phyloP scores from a whole-genome alignment of 2,329 filamentous ascomycete genomes.

The Akanthomyces dipterigenus region DNA sequence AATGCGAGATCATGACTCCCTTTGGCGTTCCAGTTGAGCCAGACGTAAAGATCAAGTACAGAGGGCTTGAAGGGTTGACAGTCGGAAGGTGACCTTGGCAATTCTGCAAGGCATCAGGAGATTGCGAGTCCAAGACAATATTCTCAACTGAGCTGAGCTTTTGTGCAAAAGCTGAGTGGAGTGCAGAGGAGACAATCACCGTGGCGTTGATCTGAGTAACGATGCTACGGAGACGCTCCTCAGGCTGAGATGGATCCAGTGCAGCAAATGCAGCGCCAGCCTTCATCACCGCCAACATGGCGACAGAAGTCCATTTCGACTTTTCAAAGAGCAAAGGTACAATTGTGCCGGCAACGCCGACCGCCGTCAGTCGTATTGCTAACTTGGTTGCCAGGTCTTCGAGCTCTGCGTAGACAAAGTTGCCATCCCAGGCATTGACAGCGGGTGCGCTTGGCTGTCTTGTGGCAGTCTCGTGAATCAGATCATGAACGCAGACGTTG shows the following conservation, averaged over 20 bases:
- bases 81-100: too few species aligned
- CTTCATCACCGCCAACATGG: constrained; percentile 10
- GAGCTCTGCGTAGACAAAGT: constrained; percentile 31
- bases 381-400: constrained; percentile 9
- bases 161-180: too few species aligned
- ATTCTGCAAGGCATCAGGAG: too few species aligned
- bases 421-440: constrained; percentile 28
- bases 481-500: background rate
- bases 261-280: constrained; percentile 15
- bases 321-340: constrained; percentile 15
- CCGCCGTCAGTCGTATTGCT: constrained; percentile 9
- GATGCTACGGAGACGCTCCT: constrained; percentile 5
- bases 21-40: constrained; percentile 46
- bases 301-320: constrained; percentile 12
- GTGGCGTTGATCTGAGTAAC: background rate
- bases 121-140: too few species aligned
- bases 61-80: background rate
- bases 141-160: too few species aligned
- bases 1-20: constrained; percentile 18
- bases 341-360: background rate
- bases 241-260: constrained; percentile 13
- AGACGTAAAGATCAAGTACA: constrained; percentile 43
- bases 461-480: background rate
- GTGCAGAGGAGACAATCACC: too few species aligned
- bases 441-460: constrained; percentile 14